Conservation (phyloP, 257 asterid genomes). For the Solanum lycopersicoides region DNA sequence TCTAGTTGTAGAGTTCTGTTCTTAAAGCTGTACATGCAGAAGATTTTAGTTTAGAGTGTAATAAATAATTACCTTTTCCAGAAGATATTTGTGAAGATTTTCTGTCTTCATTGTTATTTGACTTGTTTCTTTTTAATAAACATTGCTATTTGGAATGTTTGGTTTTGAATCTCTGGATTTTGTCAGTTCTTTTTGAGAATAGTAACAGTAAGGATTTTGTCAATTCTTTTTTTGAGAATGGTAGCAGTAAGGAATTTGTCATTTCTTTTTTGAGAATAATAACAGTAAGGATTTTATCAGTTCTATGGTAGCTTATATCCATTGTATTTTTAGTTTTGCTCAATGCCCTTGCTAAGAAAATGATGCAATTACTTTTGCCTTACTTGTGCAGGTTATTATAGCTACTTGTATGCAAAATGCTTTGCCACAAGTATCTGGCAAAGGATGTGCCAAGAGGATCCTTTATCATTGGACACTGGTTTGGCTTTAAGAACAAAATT, state of each 20-base stretch:
- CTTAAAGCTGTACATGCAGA: neutral
- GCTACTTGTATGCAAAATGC: constrained; percentile 94
- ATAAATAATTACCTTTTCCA: neutral
- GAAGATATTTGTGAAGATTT: neutral
- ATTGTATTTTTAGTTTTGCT: neutral
- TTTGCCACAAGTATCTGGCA: constrained; percentile 83
- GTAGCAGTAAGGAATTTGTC: neutral
- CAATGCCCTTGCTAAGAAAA: neutral
- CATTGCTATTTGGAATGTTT: neutral
- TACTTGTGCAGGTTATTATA: constrained; percentile 63
- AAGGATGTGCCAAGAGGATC: constrained; percentile 58
- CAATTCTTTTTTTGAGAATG: neutral
- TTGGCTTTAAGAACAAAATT: constrained; percentile 63
- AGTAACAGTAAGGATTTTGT: neutral
- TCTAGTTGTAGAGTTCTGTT: neutral
- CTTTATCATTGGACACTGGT: constrained; percentile 69
- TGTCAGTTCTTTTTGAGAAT: neutral
- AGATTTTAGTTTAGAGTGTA: neutral
- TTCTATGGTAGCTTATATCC: neutral
- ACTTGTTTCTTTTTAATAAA: neutral
- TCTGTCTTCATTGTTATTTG: neutral
- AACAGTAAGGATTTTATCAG: neutral
- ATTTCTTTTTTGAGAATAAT: neutral
- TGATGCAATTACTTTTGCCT: neutral
- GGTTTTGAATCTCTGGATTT: neutral